Base-by-base conservation (phyloP, 176 grass and related monocot genomes). In the Bothriochloa decipiens region DNA sequence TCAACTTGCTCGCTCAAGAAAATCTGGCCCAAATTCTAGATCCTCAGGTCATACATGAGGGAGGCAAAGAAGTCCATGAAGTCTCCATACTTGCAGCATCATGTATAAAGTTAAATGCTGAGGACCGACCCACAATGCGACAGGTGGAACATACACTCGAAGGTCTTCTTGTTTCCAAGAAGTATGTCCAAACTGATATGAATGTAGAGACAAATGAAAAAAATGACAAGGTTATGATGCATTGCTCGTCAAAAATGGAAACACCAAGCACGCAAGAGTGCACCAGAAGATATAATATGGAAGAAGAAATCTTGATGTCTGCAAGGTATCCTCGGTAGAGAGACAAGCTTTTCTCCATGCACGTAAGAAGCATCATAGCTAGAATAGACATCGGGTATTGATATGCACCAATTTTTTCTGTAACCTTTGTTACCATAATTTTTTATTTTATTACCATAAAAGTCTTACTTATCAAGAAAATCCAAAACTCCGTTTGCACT, bases 221-320 rank as follows among this genome's bases (percentile, higher is more conserved):
- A 4, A 72, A 46, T 26, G 2, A 0, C 22, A 61, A 11, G 3
- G n/a, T 8, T 27, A 7, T 11, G 39, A 72, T 8, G 39, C 45
- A 45, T 15, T 72, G 11, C 41, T 72, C n/a, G 0, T 45, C 2
- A 7, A 45, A 72, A 26, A 45, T 26, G 2, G 40, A 72, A 45
- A 23, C 6, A 2, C 69, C 3, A 45, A 72, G 40, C n/a, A 45
- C 5, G 12, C 69, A 45, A 23, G 40, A 72, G 7, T 72, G 22
- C 4, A 72, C 2, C 69, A 72, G 40, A 72, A 72, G 40, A 26
- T 72, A 72, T 72, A 72, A 40, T 20, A 26, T 72, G 40, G 69
- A 72, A 72, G 69, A 72, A 26, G 69, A 72, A 72, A 45, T 72
- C 2, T 72, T 72, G 69, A 45, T 72, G 69, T 72, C 69, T 45